Evolutionary conservation across 2,329 filamentous ascomycete species (phyloP).

Genomic region (Zymoseptoria tritici): DNA sequence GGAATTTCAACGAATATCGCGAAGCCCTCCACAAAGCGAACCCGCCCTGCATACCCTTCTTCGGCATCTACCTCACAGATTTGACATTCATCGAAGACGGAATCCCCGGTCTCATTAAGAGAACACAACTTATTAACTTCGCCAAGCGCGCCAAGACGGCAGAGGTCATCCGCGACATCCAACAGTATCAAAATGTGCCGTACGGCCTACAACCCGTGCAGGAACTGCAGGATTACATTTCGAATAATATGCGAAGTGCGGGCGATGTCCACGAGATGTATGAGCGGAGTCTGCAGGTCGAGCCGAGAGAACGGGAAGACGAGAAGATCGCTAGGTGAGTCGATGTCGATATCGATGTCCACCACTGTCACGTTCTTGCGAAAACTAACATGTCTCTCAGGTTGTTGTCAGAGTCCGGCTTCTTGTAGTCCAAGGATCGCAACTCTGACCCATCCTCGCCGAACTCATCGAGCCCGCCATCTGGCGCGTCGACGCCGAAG

Average conservation of each 20-base stretch:
- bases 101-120: slow-evolving; percentile 92
- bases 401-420: slow-evolving; percentile 49
- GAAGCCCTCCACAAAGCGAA: slow-evolving; percentile 88
- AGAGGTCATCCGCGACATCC: slow-evolving; percentile 95
- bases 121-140: slow-evolving; percentile 96
- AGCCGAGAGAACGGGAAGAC: slow-evolving; percentile 92
- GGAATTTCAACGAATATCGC: slow-evolving; percentile 96
- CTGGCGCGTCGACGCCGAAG: neutral
- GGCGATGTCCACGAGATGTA: slow-evolving; percentile 99
- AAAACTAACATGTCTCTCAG: slow-evolving; percentile 28
- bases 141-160: slow-evolving; percentile 96
- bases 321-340: slow-evolving; percentile 97
- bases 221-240: slow-evolving; percentile 92
- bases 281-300: slow-evolving; percentile 86
- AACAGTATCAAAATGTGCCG: slow-evolving; percentile 97
- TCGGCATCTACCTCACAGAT: slow-evolving; percentile 97
- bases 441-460: neutral
- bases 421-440: slow-evolving; percentile 35
- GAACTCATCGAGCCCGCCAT: neutral
- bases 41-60: slow-evolving; percentile 95
- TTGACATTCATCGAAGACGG: slow-evolving; percentile 98
- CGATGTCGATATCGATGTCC: neutral
- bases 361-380: neutral
- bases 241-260: slow-evolving; percentile 91
- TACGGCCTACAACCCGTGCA: slow-evolving; percentile 83